phyloP scores from a whole-genome alignment of 2,329 filamentous ascomycete species.

The Calonectria fujianensis region DNA sequence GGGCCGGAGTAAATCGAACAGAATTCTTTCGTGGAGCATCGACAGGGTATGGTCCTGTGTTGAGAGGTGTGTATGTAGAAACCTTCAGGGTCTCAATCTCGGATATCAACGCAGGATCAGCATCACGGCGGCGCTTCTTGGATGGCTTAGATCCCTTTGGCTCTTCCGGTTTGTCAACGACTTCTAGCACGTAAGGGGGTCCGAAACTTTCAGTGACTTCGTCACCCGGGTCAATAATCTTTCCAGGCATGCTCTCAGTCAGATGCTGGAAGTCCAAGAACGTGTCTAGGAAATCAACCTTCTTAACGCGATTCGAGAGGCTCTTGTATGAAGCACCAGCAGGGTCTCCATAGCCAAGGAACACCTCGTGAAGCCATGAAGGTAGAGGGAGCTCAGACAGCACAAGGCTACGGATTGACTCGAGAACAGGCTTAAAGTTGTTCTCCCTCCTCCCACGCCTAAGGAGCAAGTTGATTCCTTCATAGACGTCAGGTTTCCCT shows the following conservation, averaged over 20 bases:
- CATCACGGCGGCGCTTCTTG: conserved; percentile 91
- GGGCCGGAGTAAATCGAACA: conserved; percentile 92
- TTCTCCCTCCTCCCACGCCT: conserved; percentile 92
- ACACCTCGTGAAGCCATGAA: conserved; percentile 96
- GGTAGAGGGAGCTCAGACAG: conserved; percentile 90
- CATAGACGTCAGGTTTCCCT: conserved; percentile 87
- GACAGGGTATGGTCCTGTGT: conserved; percentile 91
- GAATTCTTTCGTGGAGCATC: conserved; percentile 88
- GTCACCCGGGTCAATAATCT: conserved; percentile 86
- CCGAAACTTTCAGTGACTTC: conserved; percentile 84
- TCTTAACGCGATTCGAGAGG: conserved; percentile 84
- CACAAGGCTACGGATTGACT: conserved; percentile 91
- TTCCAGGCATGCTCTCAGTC: conserved; percentile 90
- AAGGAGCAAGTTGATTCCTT: conserved; percentile 88
- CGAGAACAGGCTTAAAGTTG: conserved; percentile 95
- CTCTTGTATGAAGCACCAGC: conserved; percentile 90
- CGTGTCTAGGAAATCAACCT: conserved; percentile 93
- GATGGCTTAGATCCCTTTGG: conserved; percentile 75
- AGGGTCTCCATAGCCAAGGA: conserved; percentile 97
- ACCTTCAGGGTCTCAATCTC: conserved; percentile 84
- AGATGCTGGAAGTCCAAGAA: conserved; percentile 98
- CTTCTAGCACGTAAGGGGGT: conserved; percentile 91
- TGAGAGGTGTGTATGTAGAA: conserved; percentile 91
- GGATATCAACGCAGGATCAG: conserved; percentile 78
- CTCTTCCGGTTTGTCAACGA: conserved; percentile 72